A percentile compares a stretch with the other conserved stretches of the same genome.
phyloP scores from a whole-genome alignment of 805 yeast genomes.

The Myxozyma mucilagina region DNA sequence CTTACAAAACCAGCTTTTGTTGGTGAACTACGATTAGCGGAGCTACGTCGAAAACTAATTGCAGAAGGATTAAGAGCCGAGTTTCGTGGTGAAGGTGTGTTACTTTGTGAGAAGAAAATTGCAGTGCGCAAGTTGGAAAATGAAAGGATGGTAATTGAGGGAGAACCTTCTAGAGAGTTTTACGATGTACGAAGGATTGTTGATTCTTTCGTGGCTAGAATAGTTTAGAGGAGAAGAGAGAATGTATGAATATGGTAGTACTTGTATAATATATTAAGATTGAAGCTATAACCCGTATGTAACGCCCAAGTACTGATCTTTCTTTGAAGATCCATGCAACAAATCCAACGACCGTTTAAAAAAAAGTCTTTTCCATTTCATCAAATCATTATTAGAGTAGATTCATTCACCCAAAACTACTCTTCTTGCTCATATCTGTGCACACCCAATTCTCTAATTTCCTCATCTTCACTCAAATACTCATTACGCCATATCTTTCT shows the following conservation, averaged over 20 bases:
- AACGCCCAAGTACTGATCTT: background rate
- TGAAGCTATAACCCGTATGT: background rate
- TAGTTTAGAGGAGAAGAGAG: slow-evolving; percentile 3
- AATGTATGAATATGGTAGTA: too few species aligned
- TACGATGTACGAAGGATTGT: slow-evolving; percentile 74
- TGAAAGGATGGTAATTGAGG: slow-evolving; percentile 84
- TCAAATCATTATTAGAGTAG: too few species aligned
- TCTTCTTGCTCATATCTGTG: background rate
- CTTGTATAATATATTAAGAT: background rate
- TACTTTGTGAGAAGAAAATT: slow-evolving; percentile 73
- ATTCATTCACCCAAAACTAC: background rate
- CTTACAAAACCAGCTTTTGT: slow-evolving; percentile 57
- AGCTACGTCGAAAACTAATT: slow-evolving; percentile 64
- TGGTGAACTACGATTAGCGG: slow-evolving; percentile 86
- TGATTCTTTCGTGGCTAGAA: slow-evolving; percentile 43
- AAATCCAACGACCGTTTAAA: background rate
- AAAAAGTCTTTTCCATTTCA: background rate
- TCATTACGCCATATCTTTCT: background rate
- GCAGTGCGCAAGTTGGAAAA: slow-evolving; percentile 76
- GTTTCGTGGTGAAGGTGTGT: slow-evolving; percentile 87
- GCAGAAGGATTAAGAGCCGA: slow-evolving; percentile 71
- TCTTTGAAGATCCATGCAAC: background rate
- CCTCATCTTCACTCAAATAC: background rate
- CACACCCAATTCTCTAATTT: background rate
- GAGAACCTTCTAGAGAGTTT: slow-evolving; percentile 70